A percentile compares a stretch with the other conserved stretches of the same genome.
Conservation (phyloP, 1,139 yeast genomes). For the Saccharomyces hybrid region DNA sequence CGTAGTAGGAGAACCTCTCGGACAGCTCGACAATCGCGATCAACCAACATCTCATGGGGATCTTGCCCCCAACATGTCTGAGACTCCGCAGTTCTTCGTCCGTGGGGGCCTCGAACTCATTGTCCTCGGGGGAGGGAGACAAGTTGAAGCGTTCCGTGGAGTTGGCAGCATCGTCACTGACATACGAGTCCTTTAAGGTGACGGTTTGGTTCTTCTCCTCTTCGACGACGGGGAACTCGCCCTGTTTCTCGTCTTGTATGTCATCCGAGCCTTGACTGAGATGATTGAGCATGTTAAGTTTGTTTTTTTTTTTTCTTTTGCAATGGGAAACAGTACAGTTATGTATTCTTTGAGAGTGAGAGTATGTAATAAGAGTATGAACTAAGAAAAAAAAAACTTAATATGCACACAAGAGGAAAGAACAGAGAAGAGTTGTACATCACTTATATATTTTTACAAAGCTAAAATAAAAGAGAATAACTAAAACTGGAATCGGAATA, state of each 20-base stretch:
- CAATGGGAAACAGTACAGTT: neutral
- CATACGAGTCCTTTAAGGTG: neutral
- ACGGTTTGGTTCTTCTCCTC: conserved; percentile 1
- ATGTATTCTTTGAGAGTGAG: neutral
- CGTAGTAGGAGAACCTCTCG: conserved; percentile 80
- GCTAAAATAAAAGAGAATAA: neutral
- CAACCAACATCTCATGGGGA: conserved; percentile 46
- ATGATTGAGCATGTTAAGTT: neutral
- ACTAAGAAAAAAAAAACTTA: neutral
- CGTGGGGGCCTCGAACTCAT: conserved; percentile 23
- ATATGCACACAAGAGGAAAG: neutral
- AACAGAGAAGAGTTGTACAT: neutral
- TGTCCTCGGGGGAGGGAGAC: conserved; percentile 9
- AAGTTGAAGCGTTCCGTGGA: neutral
- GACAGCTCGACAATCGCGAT: conserved; percentile 75
- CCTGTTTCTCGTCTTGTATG: neutral
- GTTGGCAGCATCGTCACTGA: neutral
- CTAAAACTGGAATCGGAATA: neutral
- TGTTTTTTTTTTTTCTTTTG: too few relatives aligned
- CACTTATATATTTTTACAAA: neutral
- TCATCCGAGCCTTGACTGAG: neutral
- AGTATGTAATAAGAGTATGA: neutral
- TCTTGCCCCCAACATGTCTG: conserved; percentile 24
- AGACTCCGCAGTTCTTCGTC: conserved; percentile 26
- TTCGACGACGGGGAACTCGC: neutral